A percentile compares a stretch with the other conserved stretches of the same genome.
phyloP scores from a whole-genome alignment of 2,329 filamentous ascomycete species.

The Trichoderma hamatum region DNA sequence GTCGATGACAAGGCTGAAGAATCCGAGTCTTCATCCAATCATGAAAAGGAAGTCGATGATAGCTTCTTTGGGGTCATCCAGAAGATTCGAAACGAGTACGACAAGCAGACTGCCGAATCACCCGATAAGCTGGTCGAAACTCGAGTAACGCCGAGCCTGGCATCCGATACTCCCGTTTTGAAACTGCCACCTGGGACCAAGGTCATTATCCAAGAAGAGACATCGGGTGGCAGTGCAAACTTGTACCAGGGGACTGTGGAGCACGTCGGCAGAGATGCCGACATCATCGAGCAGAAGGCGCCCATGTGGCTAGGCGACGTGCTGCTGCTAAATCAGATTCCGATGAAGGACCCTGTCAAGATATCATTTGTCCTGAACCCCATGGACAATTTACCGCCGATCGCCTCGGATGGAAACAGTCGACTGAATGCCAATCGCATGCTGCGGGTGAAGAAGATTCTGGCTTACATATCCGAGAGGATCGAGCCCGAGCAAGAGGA shows the following conservation, averaged over 20 bases:
- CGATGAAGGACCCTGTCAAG: constrained; percentile 90
- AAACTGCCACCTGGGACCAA: constrained; percentile 70
- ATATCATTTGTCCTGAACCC: constrained; percentile 92
- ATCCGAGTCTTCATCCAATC: constrained; percentile 63
- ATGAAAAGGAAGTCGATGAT: constrained; percentile 75
- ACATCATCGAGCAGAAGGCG: constrained; percentile 81
- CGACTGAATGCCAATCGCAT: constrained; percentile 95
- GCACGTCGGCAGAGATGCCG: constrained; percentile 73
- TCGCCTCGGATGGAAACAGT: constrained; percentile 80
- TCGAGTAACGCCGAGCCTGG: constrained; percentile 67
- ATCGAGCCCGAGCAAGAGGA: constrained; percentile 74
- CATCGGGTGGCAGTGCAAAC: constrained; percentile 71
- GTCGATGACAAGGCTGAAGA: constrained; percentile 78
- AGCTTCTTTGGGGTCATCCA: constrained; percentile 74
- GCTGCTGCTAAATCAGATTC: constrained; percentile 78
- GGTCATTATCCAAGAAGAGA: constrained; percentile 71
- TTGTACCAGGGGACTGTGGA: constrained; percentile 88
- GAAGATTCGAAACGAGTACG: constrained; percentile 72
- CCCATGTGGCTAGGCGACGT: constrained; percentile 93
- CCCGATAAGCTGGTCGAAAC: constrained; percentile 61
- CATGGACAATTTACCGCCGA: constrained; percentile 71
- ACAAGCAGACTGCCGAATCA: constrained; percentile 62
- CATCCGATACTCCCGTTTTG: constrained; percentile 75
- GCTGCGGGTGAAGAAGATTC: constrained; percentile 92
- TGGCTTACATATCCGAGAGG: constrained; percentile 88